Conservation (phyloP, 805 yeast genomes). For the Lipomyces orientalis region DNA sequence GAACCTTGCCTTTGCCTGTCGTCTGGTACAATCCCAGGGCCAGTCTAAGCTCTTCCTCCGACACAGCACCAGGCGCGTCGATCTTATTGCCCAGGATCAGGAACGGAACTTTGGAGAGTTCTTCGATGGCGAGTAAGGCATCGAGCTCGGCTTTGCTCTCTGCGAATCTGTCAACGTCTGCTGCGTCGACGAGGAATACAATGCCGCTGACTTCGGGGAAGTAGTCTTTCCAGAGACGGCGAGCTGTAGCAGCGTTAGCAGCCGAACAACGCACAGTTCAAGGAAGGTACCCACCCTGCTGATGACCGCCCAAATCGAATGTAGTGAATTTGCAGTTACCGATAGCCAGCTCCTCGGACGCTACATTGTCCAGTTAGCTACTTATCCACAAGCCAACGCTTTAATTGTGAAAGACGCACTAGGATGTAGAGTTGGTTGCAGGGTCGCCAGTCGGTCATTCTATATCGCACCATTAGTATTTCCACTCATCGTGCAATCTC, state of each 20-base stretch:
- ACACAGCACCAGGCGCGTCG: constrained; percentile 90
- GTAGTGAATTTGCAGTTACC: constrained; percentile 97
- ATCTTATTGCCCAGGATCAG: constrained; percentile 95
- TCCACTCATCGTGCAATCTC: background rate
- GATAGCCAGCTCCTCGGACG: constrained; percentile 96
- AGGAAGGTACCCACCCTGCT: constrained; percentile 53
- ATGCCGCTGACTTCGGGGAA: constrained; percentile 99
- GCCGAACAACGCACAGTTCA: background rate
- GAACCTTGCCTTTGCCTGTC: constrained; percentile 84
- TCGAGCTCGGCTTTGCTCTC: constrained; percentile 96
- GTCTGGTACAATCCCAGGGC: constrained; percentile 87
- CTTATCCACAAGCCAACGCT: background rate
- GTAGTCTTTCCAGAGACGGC: constrained; percentile 99
- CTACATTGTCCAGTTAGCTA: constrained; percentile 42
- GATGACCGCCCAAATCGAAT: constrained; percentile 98
- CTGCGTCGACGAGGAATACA: constrained; percentile 94
- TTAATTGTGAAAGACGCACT: constrained; percentile 37
- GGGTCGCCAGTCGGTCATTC: constrained; percentile 96
- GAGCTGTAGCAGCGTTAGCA: constrained; percentile 55
- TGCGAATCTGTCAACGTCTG: constrained; percentile 92
- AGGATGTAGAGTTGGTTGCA: constrained; percentile 98
- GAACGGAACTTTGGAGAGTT: constrained; percentile 87
- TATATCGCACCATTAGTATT: constrained; percentile 38
- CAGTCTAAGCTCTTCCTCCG: constrained; percentile 90
- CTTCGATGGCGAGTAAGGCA: constrained; percentile 90